Conservation (phyloP, 257 asterid genomes). For the Voacanga thouarsii region DNA sequence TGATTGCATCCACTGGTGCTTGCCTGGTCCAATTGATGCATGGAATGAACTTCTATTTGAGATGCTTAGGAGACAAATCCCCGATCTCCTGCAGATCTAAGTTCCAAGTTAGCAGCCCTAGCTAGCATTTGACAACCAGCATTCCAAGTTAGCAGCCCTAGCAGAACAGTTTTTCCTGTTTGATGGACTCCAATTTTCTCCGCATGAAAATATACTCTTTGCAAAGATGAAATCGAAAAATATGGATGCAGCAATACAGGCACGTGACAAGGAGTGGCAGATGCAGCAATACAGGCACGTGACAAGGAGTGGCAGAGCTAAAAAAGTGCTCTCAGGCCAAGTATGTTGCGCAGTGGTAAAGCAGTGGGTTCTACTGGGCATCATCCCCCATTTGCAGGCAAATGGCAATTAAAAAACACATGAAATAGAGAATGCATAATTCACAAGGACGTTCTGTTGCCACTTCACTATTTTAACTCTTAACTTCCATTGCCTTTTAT, state of each 20-base stretch:
- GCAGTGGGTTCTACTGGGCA: neutral
- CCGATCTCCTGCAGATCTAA: neutral
- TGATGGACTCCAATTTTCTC: neutral
- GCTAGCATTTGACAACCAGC: neutral
- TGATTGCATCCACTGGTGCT: constrained; percentile 56
- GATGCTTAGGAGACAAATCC: constrained; percentile 13
- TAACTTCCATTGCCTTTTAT: neutral
- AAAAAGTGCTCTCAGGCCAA: neutral
- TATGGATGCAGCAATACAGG: neutral
- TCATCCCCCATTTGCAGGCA: neutral
- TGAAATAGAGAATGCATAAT: neutral
- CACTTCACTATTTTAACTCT: neutral
- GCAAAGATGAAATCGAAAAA: neutral
- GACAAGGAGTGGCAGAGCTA: neutral
- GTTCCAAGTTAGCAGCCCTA: neutral
- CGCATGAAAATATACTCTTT: neutral
- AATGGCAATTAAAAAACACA: neutral
- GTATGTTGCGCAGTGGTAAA: neutral
- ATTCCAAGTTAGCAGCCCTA: neutral
- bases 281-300: neutral
- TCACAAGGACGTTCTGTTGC: neutral
- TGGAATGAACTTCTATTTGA: constrained; percentile 43
- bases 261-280: neutral
- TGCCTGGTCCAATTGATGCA: constrained; percentile 49
- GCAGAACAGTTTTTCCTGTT: neutral